Evolutionary conservation across 164 flowering plant species (phyloP), one percentile per base, ranked within the genome.

Genomic region (Liriodendron chinense): DNA sequence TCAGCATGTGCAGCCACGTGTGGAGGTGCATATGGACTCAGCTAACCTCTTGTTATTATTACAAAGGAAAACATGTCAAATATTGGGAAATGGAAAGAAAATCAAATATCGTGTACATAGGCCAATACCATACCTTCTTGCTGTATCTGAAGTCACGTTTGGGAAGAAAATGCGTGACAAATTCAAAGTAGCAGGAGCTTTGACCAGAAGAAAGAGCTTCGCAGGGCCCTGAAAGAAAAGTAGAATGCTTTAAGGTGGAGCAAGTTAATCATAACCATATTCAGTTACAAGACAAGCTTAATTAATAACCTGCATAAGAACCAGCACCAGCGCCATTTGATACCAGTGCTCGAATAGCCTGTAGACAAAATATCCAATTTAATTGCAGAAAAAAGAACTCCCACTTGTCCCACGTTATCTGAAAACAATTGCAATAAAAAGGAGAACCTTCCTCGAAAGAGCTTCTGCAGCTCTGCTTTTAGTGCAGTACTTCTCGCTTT

Each of bases 81-180:
- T 8, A 53, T 28, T 28, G 47, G 43, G 63, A 61, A 26, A 68
- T 14, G 34, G 10, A 7, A 12, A 66, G 69, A 70, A 71, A 26
- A 72, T 18, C 14, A 34, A 65, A 57, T 21, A 47, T 63, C 20
- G 26, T 50, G 20, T 56, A 10, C 53, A 26, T 49, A 18, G 25
- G 16, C 22, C 57, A 14, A 75, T 14, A 28, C n/a, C 64, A 70
- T 84, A 94, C 98, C 98, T 90, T 94, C 73, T 85, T 96, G 84
- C 75, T 85, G 84, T 83, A 89, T 79, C 77, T 89, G 87, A 89
- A 91, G 28, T 91, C 99, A n/a, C 97, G 95, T 80, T 91, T 94
- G 63, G 97, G 98, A 79, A 96, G 97, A 84, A 96, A 96, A 89
- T 94, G 97, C 72, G 78, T 43, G 98, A 93, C 84, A 87, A 73